phyloP scores from a whole-genome alignment of 2,329 filamentous ascomycete species.

The Clonostachys sp. region DNA sequence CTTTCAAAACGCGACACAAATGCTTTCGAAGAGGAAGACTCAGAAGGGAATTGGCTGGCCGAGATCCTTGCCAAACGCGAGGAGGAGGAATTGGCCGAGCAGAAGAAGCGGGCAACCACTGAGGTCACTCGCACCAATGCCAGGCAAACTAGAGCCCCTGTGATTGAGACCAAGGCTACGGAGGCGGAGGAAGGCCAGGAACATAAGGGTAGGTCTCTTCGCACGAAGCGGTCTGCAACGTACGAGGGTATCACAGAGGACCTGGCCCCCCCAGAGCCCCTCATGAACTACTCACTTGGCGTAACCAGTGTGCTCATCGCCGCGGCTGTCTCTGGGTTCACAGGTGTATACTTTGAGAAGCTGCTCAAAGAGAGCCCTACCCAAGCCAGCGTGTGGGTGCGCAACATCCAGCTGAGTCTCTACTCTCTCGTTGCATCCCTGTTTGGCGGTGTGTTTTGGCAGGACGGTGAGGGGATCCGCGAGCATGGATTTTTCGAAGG shows the following conservation, averaged over 20 bases:
- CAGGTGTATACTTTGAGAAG: slow-evolving; percentile 86
- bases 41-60: too few species aligned
- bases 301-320: slow-evolving; percentile 73
- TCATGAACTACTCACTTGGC: slow-evolving; percentile 76
- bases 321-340: slow-evolving; percentile 76
- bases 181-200: background rate
- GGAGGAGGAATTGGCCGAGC: too few species aligned
- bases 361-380: slow-evolving; percentile 80
- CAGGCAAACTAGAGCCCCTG: background rate
- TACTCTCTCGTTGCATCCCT: slow-evolving; percentile 90
- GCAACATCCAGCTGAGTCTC: slow-evolving; percentile 91
- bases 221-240: slow-evolving; percentile 63
- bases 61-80: too few species aligned
- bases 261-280: slow-evolving; percentile 35
- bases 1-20: too few species aligned
- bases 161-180: background rate
- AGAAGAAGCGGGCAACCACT: too few species aligned
- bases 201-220: background rate
- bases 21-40: too few species aligned
- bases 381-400: slow-evolving; percentile 80
- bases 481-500: slow-evolving; percentile 89
- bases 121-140: background rate
- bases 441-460: slow-evolving; percentile 79
- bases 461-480: slow-evolving; percentile 79
- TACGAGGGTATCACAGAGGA: slow-evolving; percentile 81